Evolutionary conservation across 2,329 filamentous ascomycete genomes (phyloP).

Genomic region (Alternaria infectoria): DNA sequence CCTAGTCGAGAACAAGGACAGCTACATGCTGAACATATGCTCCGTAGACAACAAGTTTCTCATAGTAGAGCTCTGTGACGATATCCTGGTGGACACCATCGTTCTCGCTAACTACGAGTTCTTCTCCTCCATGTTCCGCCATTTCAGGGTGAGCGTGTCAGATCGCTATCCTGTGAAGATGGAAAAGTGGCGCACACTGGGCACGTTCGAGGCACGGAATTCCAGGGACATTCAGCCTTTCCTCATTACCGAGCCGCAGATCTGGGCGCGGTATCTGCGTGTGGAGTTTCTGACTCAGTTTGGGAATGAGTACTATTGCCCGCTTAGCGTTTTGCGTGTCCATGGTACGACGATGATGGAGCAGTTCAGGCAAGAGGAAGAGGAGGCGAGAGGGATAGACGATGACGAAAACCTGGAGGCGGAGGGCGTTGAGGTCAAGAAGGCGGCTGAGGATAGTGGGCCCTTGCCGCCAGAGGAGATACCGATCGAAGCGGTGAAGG

Average conservation of each 20-base stretch:
- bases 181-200: slow-evolving; percentile 89
- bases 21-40: slow-evolving; percentile 96
- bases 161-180: slow-evolving; percentile 92
- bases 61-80: slow-evolving; percentile 90
- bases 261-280: slow-evolving; percentile 91
- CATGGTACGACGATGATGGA: slow-evolving; percentile 95
- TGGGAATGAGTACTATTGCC: slow-evolving; percentile 96
- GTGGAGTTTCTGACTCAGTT: slow-evolving; percentile 94
- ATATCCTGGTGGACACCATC: slow-evolving; percentile 86
- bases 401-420: slow-evolving; percentile 64
- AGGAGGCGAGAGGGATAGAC: slow-evolving; percentile 63
- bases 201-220: slow-evolving; percentile 89
- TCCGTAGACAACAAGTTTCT: slow-evolving; percentile 87
- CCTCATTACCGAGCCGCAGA: slow-evolving; percentile 88
- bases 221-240: slow-evolving; percentile 94
- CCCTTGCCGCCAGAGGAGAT: slow-evolving; percentile 26
- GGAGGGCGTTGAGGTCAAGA: slow-evolving; percentile 45
- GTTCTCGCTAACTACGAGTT: slow-evolving; percentile 99
- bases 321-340: slow-evolving; percentile 85
- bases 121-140: slow-evolving; percentile 95
- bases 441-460: slow-evolving; percentile 42
- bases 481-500: slow-evolving; percentile 23
- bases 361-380: slow-evolving; percentile 87
- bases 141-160: slow-evolving; percentile 88
- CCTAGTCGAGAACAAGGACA: slow-evolving; percentile 95